phyloP scores from a whole-genome alignment of 352 stramenopile genomes.

The Blastocystis sp. region DNA sequence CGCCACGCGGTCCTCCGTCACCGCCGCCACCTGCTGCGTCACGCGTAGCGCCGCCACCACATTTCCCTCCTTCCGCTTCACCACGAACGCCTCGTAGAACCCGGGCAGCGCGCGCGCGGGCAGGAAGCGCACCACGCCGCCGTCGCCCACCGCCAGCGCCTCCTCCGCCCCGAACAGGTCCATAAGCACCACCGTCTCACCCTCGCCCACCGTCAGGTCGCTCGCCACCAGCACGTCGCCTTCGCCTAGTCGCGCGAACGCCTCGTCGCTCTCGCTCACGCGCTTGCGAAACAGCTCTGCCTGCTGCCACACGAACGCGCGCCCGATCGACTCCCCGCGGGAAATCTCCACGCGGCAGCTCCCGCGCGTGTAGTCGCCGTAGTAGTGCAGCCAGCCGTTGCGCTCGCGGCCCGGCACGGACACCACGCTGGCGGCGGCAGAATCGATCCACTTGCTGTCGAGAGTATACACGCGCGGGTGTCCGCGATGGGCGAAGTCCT shows the following conservation, averaged over 20 bases:
- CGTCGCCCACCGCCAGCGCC: neutral
- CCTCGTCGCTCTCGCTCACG: neutral
- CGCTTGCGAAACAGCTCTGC: conserved; percentile 6
- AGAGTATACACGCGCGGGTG: conserved; percentile 49
- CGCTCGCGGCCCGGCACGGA: conserved; percentile 14
- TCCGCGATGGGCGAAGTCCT: conserved; percentile 34
- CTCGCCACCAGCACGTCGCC: neutral
- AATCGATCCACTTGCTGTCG: neutral
- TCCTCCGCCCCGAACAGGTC: conserved; percentile 36
- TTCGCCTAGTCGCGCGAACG: neutral
- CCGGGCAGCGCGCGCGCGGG: neutral
- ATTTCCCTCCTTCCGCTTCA: conserved; percentile 9
- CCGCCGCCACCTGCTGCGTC: neutral
- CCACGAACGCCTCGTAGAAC: conserved; percentile 36
- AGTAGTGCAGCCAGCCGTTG: conserved; percentile 5
- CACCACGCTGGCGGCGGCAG: conserved; percentile 1
- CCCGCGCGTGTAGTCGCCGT: conserved; percentile 18
- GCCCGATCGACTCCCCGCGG: neutral
- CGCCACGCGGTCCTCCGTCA: conserved; percentile 7
- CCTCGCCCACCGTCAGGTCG: neutral
- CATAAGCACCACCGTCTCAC: conserved; percentile 11
- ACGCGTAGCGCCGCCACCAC: neutral
- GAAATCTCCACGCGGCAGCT: conserved; percentile 4
- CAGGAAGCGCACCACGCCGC: neutral
- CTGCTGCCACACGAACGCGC: neutral